phyloP scores from a whole-genome alignment of 768 basidiomycete genomes.

The Candolleomyces efflorescens region DNA sequence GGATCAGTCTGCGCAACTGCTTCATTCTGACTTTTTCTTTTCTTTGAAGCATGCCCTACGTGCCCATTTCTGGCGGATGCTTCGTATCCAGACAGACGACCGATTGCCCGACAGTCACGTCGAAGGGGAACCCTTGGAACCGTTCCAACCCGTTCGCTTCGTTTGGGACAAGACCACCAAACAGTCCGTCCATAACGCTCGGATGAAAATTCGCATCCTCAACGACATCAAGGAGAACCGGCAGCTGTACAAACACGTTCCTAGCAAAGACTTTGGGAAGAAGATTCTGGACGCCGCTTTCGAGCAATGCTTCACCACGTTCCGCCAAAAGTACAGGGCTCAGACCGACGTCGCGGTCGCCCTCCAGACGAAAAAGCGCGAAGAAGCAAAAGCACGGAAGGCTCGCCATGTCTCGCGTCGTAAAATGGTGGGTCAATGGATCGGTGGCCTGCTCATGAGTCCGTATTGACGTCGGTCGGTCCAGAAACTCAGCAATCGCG shows the following conservation, averaged over 20 bases:
- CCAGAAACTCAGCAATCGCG: constrained; percentile 68
- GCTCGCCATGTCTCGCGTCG: constrained; percentile 57
- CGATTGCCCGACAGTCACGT: constrained; percentile 56
- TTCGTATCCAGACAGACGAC: constrained; percentile 54
- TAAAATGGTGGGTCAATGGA: constrained; percentile 48
- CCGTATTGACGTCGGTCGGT: not conserved
- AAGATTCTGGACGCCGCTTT: constrained; percentile 59
- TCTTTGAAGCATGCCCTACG: constrained; percentile 82
- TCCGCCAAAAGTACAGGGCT: constrained; percentile 61
- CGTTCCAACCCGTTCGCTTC: constrained; percentile 61
- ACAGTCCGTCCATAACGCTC: constrained; percentile 68
- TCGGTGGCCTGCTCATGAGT: too few species aligned
- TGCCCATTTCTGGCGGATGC: constrained; percentile 53
- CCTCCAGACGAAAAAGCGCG: constrained; percentile 42
- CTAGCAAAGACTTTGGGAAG: constrained; percentile 61
- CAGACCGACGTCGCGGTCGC: constrained; percentile 51
- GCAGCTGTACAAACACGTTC: constrained; percentile 55
- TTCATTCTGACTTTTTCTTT: constrained; percentile 2
- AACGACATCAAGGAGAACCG: constrained; percentile 56
- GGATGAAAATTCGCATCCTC: constrained; percentile 64
- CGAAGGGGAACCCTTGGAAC: constrained; percentile 45
- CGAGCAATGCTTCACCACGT: constrained; percentile 66
- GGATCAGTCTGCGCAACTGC: not conserved
- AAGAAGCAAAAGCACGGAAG: constrained; percentile 59
- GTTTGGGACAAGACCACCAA: constrained; percentile 78